Evolutionary conservation across 257 asterid species (phyloP), one percentile per base, ranked within the genome.

Genomic region (Plectranthus barbatus): DNA sequence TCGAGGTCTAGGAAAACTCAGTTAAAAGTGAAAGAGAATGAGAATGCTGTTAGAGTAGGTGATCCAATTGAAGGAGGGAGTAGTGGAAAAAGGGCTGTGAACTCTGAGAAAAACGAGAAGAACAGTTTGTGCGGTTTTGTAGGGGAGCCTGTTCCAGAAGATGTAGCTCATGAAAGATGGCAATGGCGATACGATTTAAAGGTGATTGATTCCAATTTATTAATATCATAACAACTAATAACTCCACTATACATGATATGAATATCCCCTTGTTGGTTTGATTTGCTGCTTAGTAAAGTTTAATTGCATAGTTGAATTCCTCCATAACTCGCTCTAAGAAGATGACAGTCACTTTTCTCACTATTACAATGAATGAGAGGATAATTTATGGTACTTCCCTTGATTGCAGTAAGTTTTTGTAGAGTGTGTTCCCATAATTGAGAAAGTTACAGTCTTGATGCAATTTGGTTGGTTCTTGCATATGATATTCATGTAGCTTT

Each of bases 131-230:
- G 73, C 19, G 58, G 71, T 51, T 91, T 88, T 58, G 62, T 81
- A 12, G 95, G 97, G 56, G 82, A 81, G 65, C 95, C 95, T 10
- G 74, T 92, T 77, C 77, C 79, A 1, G 84, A 84, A 62, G 97
- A 83, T 54, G 87, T 60, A 49, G 97, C 98, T 76, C 81, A 42
- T 40, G 46, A 69, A 61, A 76, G 78, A 72, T 91, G 96, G 96
- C 70, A 67, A 24, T 91, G 98, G 98, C 84, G 98, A 15, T 88
- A 88, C n/a, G 92, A 91, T 13, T 68, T 91, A 57, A 91, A 88
- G 98, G 98, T 91, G 29, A 42, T 39, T 70, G 24, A 13, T 56
- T 4, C 56, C 68, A 12, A 61, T 34, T 42, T 63, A n/a, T n/a
- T n/a, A n/a, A n/a, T n/a, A n/a, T n/a, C n/a, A n/a, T n/a, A n/a